phyloP scores from a whole-genome alignment of 2,329 filamentous ascomycete species.

The Nigrograna mackinnonii region DNA sequence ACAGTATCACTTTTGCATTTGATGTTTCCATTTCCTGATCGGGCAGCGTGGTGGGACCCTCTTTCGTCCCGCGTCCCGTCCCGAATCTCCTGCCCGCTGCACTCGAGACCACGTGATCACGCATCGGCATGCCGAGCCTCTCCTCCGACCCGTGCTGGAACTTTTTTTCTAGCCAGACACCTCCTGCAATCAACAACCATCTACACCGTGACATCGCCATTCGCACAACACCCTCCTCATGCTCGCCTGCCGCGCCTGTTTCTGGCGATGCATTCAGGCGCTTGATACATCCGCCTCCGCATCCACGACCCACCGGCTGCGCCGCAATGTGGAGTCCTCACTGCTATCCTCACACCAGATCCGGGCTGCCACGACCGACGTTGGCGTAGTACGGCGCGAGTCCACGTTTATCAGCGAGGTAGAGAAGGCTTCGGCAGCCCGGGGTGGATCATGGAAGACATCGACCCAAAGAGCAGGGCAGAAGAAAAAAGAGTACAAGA shows the following conservation, averaged over 20 bases:
- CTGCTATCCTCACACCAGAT: conserved; percentile 19
- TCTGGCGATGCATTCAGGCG: conserved; percentile 47
- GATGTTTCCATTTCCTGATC: no score
- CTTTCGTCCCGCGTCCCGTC: no score
- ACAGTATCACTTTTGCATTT: no score
- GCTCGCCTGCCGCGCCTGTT: conserved; percentile 50
- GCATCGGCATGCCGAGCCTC: neutral
- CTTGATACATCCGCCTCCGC: conserved; percentile 32
- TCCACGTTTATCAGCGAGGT: conserved; percentile 9
- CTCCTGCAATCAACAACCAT: conserved; percentile 7
- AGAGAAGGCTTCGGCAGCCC: conserved; percentile 10
- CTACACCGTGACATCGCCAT: neutral
- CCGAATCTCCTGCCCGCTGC: no score
- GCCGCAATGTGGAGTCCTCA: conserved; percentile 21
- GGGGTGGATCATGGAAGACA: conserved; percentile 27
- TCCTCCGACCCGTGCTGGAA: neutral
- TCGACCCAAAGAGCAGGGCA: conserved; percentile 26
- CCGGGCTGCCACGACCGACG: conserved; percentile 9
- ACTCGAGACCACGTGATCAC: neutral
- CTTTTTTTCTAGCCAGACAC: neutral
- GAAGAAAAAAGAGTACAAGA: conserved; percentile 21
- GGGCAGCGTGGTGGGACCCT: no score
- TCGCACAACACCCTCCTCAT: conserved; percentile 33
- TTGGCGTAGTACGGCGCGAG: conserved; percentile 9
- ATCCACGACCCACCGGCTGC: conserved; percentile 18